Evolutionary conservation across 2,329 filamentous ascomycete genomes (phyloP).

Genomic region (Aspergillus glaucus): DNA sequence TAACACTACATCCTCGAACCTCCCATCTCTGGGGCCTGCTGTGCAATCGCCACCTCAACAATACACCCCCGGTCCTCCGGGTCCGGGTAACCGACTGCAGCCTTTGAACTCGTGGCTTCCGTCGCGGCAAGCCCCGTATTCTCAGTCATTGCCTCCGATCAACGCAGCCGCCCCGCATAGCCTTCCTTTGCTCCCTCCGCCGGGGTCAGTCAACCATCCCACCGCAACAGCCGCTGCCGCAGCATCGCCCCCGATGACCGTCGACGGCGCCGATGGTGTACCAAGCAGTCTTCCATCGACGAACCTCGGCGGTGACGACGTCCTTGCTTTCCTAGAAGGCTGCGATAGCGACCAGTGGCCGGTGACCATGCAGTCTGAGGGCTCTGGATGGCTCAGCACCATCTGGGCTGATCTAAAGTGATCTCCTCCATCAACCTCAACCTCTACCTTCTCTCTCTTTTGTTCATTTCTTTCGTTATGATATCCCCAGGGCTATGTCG

Average conservation of each 20-base stretch:
- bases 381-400: slow-evolving; percentile 31
- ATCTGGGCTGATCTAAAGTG: slow-evolving; percentile 30
- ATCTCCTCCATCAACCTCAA: not conserved
- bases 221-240: slow-evolving; percentile 2
- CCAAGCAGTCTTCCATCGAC: slow-evolving; percentile 22
- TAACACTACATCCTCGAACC: slow-evolving; percentile 24
- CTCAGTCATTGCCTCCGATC: slow-evolving; percentile 34
- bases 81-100: slow-evolving; percentile 29
- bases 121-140: slow-evolving; percentile 27
- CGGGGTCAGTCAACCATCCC: slow-evolving; percentile 25
- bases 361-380: slow-evolving; percentile 21
- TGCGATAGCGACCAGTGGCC: slow-evolving; percentile 26
- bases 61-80: slow-evolving; percentile 16
- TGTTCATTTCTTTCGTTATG: not conserved
- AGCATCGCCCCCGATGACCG: slow-evolving; percentile 24
- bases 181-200: slow-evolving; percentile 31
- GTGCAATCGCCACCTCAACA: slow-evolving; percentile 19
- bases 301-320: slow-evolving; percentile 33
- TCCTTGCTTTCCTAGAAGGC: slow-evolving; percentile 33
- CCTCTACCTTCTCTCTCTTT: not conserved
- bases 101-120: slow-evolving; percentile 36
- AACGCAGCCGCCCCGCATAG: slow-evolving; percentile 26
- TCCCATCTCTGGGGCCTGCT: slow-evolving; percentile 24
- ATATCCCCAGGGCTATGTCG: no score
- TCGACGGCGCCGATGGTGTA: slow-evolving; percentile 19